Evolutionary conservation across 2,329 filamentous ascomycete species (phyloP), one percentile per base, ranked within the genome.

Genomic region (Ceratocystis alfenasii): DNA sequence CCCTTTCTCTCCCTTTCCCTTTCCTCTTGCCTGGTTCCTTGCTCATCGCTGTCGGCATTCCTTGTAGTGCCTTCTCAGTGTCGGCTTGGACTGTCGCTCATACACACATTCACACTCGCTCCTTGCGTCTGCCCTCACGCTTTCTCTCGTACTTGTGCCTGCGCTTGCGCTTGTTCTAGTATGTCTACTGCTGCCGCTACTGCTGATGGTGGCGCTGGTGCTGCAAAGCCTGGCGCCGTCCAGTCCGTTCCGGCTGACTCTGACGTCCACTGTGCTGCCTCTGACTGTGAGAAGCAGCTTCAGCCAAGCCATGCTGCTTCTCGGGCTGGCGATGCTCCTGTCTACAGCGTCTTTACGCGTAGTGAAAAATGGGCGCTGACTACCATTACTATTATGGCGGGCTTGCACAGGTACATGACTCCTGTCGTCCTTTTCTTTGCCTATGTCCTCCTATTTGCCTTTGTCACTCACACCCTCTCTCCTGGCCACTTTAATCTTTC

Each of bases 281-380:
- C 46, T 50, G 53, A 57, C 28, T 57, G 53, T n/a, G 53, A 57
- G 22, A 57, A 57, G 53, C 53, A 57, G 25, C 8, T 57, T 15
- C 22, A 57, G 22, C 1, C 25, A 17, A 6, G 5, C 8, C 22
- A 30, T 17, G 53, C 17, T 28, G 10, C 53, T 57, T 57, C 22
- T 12, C 10, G 5, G 2, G 20, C 25, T 28, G 22, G 25, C 1
- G 53, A 57, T 28, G 12, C 53, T 57, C 53, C 53, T 17, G 53
- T 61, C 2, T 73, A 73, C 41, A 70, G 70, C 62, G 66, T 72
- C 36, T 73, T 71, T 61, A 69, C 66, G 6, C 66, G 68, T 1
- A 63, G 67, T 5, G 71, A 73, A 66, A 73, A 73, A 66, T 72
- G 71, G 71, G 65, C 69, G 22, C 67, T 73, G 0, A 71, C 72